phyloP scores from a whole-genome alignment of 2,329 filamentous ascomycete species.

The Pseudocercospora cruenta region DNA sequence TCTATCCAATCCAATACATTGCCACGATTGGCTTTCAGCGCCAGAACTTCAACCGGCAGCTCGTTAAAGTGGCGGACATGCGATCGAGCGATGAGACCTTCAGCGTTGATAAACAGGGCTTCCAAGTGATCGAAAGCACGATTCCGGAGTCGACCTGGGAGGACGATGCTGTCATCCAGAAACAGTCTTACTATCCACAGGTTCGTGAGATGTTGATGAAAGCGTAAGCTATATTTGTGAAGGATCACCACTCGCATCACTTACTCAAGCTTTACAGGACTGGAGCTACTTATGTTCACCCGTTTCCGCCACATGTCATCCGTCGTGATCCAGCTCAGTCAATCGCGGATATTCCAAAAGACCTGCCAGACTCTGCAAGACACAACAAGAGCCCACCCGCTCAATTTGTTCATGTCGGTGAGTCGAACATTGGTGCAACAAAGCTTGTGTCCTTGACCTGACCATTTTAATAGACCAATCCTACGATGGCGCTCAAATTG shows the following conservation, averaged over 20 bases:
- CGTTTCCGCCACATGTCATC: slow-evolving; percentile 6
- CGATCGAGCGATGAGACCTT: slow-evolving; percentile 9
- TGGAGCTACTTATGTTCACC: slow-evolving; percentile 6
- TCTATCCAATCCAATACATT: neutral
- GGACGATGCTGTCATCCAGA: neutral
- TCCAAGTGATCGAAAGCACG: slow-evolving; percentile 11
- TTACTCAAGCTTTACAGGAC: neutral
- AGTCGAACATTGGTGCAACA: too few species aligned
- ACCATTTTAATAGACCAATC: neutral
- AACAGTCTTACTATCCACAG: slow-evolving; percentile 4
- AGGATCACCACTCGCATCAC: neutral
- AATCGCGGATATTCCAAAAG: neutral
- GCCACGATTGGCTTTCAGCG: slow-evolving; percentile 8
- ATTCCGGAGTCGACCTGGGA: neutral
- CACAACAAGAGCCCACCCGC: neutral
- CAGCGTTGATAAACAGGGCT: slow-evolving; percentile 11
- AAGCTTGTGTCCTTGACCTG: too few species aligned
- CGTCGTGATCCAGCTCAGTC: slow-evolving; percentile 7
- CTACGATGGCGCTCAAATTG: slow-evolving; percentile 7
- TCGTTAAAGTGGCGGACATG: slow-evolving; percentile 11
- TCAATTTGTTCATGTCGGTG: slow-evolving; percentile 10
- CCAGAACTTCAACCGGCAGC: slow-evolving; percentile 3
- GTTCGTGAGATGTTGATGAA: slow-evolving; percentile 16
- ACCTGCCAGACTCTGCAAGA: slow-evolving; percentile 6
- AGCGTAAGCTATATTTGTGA: neutral